A percentile compares a stretch with the other conserved stretches of the same genome.
Conservation (phyloP, 495 filamentous ascomycete genomes). For the Annulohypoxylon moriforme region DNA sequence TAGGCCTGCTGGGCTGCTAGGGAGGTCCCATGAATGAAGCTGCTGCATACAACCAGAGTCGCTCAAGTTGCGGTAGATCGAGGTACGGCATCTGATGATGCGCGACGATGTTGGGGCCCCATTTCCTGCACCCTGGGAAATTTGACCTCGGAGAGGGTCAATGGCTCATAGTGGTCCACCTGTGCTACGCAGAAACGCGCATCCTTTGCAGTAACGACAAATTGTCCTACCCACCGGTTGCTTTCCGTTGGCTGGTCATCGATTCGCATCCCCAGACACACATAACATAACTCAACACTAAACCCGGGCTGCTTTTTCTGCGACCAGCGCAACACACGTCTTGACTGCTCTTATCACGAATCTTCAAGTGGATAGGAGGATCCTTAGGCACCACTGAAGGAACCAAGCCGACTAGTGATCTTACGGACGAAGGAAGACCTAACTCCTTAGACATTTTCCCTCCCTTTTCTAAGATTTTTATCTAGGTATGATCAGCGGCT, state of each 20-base stretch:
- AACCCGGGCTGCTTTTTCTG: slow-evolving; percentile 28
- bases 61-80: slow-evolving; percentile 39
- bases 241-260: slow-evolving; percentile 28
- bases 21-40: slow-evolving; percentile 16
- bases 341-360: slow-evolving; percentile 14
- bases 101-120: slow-evolving; percentile 26
- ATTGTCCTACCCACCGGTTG: slow-evolving; percentile 44
- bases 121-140: slow-evolving; percentile 40
- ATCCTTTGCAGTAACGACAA: slow-evolving; percentile 35
- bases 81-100: slow-evolving; percentile 41
- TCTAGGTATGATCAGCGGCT: slow-evolving; percentile 15
- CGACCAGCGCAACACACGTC: slow-evolving; percentile 24
- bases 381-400: not conserved
- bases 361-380: not conserved
- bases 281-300: slow-evolving; percentile 25
- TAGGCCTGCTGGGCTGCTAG: not conserved
- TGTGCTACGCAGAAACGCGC: slow-evolving; percentile 39
- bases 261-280: slow-evolving; percentile 40
- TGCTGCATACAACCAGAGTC: slow-evolving; percentile 37
- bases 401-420: not conserved
- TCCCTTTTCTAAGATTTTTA: not conserved
- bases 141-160: slow-evolving; percentile 35
- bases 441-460: slow-evolving; percentile 17
- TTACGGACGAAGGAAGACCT: slow-evolving; percentile 14
- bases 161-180: slow-evolving; percentile 20